Base-by-base conservation (phyloP, 495 filamentous ascomycete genomes). In the Penicillium simplicissimum region DNA sequence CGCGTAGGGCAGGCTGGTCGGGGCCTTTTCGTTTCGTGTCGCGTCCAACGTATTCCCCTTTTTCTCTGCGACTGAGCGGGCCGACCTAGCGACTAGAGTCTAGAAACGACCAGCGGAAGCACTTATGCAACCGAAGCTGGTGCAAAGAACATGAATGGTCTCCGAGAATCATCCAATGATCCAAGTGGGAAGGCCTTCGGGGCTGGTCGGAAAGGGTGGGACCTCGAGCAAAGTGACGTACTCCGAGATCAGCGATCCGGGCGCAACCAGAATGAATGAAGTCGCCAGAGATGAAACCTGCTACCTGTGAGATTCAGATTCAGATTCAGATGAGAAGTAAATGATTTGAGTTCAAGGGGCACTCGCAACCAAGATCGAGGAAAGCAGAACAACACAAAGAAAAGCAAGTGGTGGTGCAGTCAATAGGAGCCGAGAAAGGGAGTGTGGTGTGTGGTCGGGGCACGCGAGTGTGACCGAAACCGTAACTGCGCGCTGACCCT, bases 161-260 rank as follows among this genome's bases (percentile, higher is more conserved):
- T 36, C 28, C 15, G 21, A 28, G n/a, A n/a, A n/a, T n/a, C n/a
- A n/a, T n/a, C n/a, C n/a, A n/a, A 31, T 19, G 61, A 37, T 49
- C 49, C 35, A 62, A 55, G 60, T 60, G 60, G 66, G 59, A 62
- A 65, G 57, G 57, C 43, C 57, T 52, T 69, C 67, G 67, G 67
- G 60, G 55, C 58, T 63, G 63, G 58, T 69, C 67, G 67, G 60
- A 63, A 47, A 62, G 56, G 55, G 66, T 65, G 60, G 60, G 62
- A 31, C 43, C 52, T 40, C 36, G 33, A 19, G 13, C 21, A 52
- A 23, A 60, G 60, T 68, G 66, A 68, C 66, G 66, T 68, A 59
- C 52, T 33, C 49, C 14, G 37, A 15, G 34, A 45, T 31, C 28
- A 31, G 28, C 28, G 49, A 56, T 31, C 45, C 9, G 35, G n/a